Evolutionary conservation across 495 filamentous ascomycete genomes (phyloP).

Genomic region (Friedmanniomyces endolithicus): DNA sequence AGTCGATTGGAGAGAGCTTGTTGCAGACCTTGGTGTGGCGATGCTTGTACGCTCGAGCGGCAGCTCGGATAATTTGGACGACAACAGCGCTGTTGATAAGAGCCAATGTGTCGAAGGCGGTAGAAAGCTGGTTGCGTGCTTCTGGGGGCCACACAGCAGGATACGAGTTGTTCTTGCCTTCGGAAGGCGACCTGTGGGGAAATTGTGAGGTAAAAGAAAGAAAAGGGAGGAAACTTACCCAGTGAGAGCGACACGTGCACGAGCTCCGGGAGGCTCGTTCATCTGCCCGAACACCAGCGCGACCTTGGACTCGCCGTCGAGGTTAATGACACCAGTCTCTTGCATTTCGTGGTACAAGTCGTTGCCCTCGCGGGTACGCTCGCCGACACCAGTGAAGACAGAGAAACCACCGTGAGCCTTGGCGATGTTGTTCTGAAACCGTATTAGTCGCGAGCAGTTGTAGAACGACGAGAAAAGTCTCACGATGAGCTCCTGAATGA

Average conservation of each 20-base stretch:
- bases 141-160: no score
- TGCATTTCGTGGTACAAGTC: slow-evolving; percentile 99
- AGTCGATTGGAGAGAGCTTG: no score
- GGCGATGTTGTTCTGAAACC: slow-evolving; percentile 86
- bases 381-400: slow-evolving; percentile 98
- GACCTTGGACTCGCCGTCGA: slow-evolving; percentile 99
- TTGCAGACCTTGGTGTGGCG: no score
- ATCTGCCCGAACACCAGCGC: slow-evolving; percentile 99
- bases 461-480: slow-evolving; percentile 20
- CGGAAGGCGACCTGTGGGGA: no score
- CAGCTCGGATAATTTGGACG: no score
- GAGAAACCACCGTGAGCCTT: slow-evolving; percentile 99
- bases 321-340: slow-evolving; percentile 97
- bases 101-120: no score
- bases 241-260: slow-evolving; percentile 98
- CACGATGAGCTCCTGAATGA: slow-evolving; percentile 98
- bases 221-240: slow-evolving; percentile 30
- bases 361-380: slow-evolving; percentile 99
- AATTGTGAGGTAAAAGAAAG: no score
- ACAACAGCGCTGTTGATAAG: no score
- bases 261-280: slow-evolving; percentile 99
- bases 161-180: no score
- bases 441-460: not conserved
- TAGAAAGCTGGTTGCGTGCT: no score
- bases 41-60: no score